phyloP scores from a whole-genome alignment of 2,329 filamentous ascomycete species.

The Cladosporium austrohemisphaericum region DNA sequence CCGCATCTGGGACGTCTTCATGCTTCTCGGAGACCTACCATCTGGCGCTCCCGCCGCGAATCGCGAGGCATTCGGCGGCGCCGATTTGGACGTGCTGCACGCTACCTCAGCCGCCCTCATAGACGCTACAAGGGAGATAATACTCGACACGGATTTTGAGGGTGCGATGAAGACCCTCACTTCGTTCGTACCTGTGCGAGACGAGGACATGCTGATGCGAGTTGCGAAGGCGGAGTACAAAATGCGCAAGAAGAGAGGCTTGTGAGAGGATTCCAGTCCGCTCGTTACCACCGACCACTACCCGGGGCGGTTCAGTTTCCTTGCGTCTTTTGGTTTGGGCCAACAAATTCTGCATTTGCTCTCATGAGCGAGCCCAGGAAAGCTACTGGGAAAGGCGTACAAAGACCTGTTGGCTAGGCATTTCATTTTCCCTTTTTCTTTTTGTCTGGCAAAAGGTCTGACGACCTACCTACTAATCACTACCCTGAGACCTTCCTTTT shows the following conservation, averaged over 20 bases:
- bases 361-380: not conserved
- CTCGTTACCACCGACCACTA: no score
- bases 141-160: slow-evolving; percentile 92
- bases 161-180: slow-evolving; percentile 97
- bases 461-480: no score
- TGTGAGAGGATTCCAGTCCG: not conserved
- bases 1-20: slow-evolving; percentile 95
- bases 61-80: slow-evolving; percentile 44
- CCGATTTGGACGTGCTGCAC: slow-evolving; percentile 81
- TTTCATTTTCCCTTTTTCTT: not conserved
- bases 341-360: no score
- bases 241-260: slow-evolving; percentile 52
- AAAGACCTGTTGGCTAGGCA: no score
- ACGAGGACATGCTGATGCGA: slow-evolving; percentile 89
- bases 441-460: not conserved
- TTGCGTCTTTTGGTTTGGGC: no score
- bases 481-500: not conserved
- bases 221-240: slow-evolving; percentile 87
- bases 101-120: slow-evolving; percentile 86
- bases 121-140: slow-evolving; percentile 80
- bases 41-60: slow-evolving; percentile 30
- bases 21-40: slow-evolving; percentile 72
- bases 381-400: not conserved
- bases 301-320: no score
- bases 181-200: slow-evolving; percentile 87